A percentile compares a stretch with the other conserved stretches of the same genome.
These are phyloP conservation scores for Myxozyma vanderwaltii DNA, from an alignment of 805 yeast species.

Conservation along the genomic window DNA sequence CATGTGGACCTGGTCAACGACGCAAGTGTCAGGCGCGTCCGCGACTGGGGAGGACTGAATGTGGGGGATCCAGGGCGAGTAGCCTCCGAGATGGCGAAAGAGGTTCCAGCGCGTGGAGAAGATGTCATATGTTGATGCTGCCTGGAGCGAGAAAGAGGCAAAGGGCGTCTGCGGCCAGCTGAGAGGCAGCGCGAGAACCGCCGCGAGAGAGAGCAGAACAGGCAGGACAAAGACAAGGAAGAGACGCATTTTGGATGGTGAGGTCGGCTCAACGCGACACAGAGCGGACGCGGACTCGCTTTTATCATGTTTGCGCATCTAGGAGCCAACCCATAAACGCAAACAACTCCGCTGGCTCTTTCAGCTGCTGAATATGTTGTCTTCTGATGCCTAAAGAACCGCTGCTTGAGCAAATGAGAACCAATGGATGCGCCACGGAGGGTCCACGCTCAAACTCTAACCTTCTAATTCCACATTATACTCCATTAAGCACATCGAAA, in stretches of 20 bases:
- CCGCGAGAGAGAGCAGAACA: not conserved
- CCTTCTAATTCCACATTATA: not conserved
- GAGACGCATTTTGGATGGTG: no score
- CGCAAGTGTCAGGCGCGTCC: slow-evolving; percentile 12
- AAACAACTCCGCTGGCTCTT: no score
- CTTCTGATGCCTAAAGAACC: not conserved
- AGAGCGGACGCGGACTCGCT: no score
- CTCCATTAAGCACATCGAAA: no score
- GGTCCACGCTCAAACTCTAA: not conserved
- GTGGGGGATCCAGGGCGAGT: slow-evolving; percentile 32
- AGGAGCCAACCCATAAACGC: no score
- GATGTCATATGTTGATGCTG: not conserved
- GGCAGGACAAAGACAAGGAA: not conserved
- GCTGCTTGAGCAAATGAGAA: not conserved
- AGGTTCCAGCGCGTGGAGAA: not conserved
- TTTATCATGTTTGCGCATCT: no score
- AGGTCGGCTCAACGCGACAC: no score
- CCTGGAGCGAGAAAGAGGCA: not conserved
- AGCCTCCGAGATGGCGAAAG: slow-evolving; percentile 28
- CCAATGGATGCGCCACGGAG: not conserved
- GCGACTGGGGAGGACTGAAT: not conserved
- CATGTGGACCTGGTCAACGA: slow-evolving; percentile 31
- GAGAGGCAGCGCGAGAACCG: not conserved
- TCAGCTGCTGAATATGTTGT: not conserved
- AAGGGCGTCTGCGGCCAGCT: not conserved